A percentile compares a stretch with the other conserved stretches of the same genome.
Conservation (phyloP, 2,329 filamentous ascomycete species). For the Talaromyces sp. region DNA sequence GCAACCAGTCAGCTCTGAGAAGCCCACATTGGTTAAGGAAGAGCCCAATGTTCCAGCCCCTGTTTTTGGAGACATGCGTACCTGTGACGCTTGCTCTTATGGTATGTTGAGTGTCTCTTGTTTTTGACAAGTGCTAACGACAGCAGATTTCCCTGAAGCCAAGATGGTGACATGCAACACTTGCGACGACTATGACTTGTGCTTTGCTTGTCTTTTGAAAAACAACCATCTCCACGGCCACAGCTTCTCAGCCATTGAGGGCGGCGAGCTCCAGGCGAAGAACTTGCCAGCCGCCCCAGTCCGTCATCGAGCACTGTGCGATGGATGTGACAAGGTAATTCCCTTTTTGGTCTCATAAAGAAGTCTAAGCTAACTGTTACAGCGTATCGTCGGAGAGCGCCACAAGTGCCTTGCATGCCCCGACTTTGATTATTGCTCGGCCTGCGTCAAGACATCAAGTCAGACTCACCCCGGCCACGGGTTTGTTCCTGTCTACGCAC, state of each 20-base stretch:
- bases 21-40: background rate
- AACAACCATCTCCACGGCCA: conserved; percentile 84
- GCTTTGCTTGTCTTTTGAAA: conserved; percentile 69
- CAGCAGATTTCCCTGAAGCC: conserved; percentile 62
- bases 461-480: conserved; percentile 75
- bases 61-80: conserved; percentile 28
- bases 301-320: conserved; percentile 83
- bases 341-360: background rate
- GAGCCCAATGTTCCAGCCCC: conserved; percentile 16
- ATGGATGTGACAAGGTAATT: conserved; percentile 74
- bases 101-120: conserved; percentile 34
- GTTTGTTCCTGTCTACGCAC: conserved; percentile 81
- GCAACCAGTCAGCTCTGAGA: background rate
- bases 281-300: conserved; percentile 67
- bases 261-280: background rate
- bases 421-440: conserved; percentile 90
- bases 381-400: conserved; percentile 78
- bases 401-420: conserved; percentile 97
- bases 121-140: conserved; percentile 13
- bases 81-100: conserved; percentile 61
- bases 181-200: conserved; percentile 91
- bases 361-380: background rate
- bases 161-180: conserved; percentile 78
- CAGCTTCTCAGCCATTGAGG: conserved; percentile 56
- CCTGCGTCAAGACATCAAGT: conserved; percentile 62